phyloP scores from a whole-genome alignment of 192 early-diverging fungal species.

The Martensiomyces pterosporus region DNA sequence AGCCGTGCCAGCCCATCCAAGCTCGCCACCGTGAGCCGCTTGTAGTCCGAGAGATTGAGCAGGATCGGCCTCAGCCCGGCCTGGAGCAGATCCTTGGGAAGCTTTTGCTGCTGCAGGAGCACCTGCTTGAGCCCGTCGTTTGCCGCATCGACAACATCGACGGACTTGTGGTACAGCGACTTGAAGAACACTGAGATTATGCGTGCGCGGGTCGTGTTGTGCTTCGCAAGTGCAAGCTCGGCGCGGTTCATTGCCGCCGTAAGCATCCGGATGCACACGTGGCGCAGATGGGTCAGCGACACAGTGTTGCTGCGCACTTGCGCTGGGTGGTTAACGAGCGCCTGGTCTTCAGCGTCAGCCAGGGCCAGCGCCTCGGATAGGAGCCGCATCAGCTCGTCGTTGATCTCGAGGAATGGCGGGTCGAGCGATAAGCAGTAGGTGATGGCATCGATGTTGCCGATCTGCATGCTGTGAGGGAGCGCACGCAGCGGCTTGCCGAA shows the following conservation, averaged over 20 bases:
- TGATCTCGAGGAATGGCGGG: constrained; percentile 85
- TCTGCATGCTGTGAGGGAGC: constrained; percentile 93
- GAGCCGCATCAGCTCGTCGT: constrained; percentile 85
- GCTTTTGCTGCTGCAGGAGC: constrained; percentile 56
- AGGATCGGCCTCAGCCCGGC: constrained; percentile 94
- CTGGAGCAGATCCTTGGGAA: constrained; percentile 93
- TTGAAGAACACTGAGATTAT: constrained; percentile 99
- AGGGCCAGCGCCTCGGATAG: constrained; percentile 89
- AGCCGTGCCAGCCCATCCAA: constrained; percentile 93
- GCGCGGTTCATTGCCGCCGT: constrained; percentile 88
- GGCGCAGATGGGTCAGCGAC: constrained; percentile 80
- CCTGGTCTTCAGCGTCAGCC: constrained; percentile 97
- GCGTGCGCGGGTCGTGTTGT: constrained; percentile 73
- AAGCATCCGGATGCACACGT: constrained; percentile 95
- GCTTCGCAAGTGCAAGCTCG: constrained; percentile 72
- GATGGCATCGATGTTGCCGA: constrained; percentile 98
- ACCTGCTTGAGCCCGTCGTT: constrained; percentile 85
- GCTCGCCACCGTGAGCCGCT: constrained; percentile 84
- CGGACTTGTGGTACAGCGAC: constrained; percentile 90
- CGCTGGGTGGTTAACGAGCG: constrained; percentile 72
- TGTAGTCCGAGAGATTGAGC: constrained; percentile 92
- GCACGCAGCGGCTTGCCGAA: constrained; percentile 96
- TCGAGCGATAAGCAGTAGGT: constrained; percentile 88
- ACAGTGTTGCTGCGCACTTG: constrained; percentile 77
- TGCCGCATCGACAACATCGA: constrained; percentile 92